Percentiles rank a stretch among this genome's conserved stretches.
Conservation (phyloP, 768 basidiomycete species). For the Mycena kentingensis region DNA sequence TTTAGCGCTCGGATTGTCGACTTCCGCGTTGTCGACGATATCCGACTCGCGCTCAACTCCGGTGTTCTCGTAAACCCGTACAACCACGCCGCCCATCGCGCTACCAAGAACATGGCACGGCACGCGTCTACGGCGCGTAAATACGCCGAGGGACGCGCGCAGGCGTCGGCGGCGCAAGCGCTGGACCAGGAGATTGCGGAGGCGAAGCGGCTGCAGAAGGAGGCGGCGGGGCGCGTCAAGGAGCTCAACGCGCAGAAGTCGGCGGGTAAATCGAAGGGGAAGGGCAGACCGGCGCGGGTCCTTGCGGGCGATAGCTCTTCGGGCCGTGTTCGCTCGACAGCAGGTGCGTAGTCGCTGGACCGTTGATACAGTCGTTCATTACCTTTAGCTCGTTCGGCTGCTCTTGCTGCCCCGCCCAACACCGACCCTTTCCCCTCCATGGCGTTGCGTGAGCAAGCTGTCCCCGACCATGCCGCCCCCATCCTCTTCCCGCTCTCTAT, state of each 20-base stretch:
- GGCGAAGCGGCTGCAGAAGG: neutral
- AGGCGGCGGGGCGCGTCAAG: neutral
- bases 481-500: too few relatives aligned
- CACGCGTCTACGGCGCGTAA: neutral
- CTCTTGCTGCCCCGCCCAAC: too few relatives aligned
- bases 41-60: constrained; percentile 6
- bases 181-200: neutral
- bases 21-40: constrained; percentile 4
- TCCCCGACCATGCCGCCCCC: too few relatives aligned
- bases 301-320: neutral
- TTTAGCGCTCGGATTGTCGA: constrained; percentile 11
- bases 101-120: neutral
- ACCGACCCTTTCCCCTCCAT: too few relatives aligned
- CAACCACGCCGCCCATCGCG: constrained; percentile 1
- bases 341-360: neutral
- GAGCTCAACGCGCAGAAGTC: neutral
- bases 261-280: neutral
- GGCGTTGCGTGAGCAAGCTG: too few relatives aligned
- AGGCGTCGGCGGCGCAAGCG: neutral
- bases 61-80: constrained; percentile 15
- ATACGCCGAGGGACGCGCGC: neutral
- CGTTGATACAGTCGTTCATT: too few relatives aligned
- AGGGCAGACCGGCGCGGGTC: neutral
- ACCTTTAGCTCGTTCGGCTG: too few relatives aligned
- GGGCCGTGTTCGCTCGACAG: neutral